A percentile compares a stretch with the other conserved stretches of the same genome.
phyloP scores from a whole-genome alignment of 257 asterid genomes.

The Fraxinus americana region DNA sequence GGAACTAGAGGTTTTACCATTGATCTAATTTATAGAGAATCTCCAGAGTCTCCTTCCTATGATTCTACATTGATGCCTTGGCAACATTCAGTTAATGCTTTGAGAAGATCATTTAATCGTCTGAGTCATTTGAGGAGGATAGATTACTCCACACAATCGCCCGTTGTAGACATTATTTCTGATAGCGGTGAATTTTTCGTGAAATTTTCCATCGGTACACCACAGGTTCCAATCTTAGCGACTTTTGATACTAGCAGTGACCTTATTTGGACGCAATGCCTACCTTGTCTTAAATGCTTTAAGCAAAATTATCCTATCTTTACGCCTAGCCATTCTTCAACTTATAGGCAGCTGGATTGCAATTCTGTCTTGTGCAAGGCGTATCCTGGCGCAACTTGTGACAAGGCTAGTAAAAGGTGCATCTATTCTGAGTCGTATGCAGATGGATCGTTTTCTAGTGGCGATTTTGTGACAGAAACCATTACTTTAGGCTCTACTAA shows the following conservation, averaged over 20 bases:
- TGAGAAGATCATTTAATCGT: conserved; percentile 36
- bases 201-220: conserved; percentile 61
- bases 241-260: conserved; percentile 70
- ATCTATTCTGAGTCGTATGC: conserved; percentile 35
- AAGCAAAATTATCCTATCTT: conserved; percentile 45
- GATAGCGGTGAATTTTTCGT: conserved; percentile 59
- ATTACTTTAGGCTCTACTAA: conserved; percentile 37
- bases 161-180: conserved; percentile 32
- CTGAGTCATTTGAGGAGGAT: conserved; percentile 11
- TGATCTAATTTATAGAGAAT: conserved; percentile 50
- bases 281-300: conserved; percentile 54
- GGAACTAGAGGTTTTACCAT: conserved; percentile 40
- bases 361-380: conserved; percentile 34
- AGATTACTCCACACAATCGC: conserved; percentile 8
- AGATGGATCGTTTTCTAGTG: conserved; percentile 38
- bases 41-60: conserved; percentile 31
- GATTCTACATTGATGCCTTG: conserved; percentile 11
- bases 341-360: conserved; percentile 46
- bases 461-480: conserved; percentile 58
- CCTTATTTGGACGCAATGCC: conserved; percentile 66
- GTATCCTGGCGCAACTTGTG: conserved; percentile 17
- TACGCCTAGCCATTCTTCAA: conserved; percentile 43
- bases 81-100: conserved; percentile 24
- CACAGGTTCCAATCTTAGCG: conserved; percentile 46
- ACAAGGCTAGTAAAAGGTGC: conserved; percentile 16